These are phyloP conservation scores for Sugiyamaella qingdaonensis DNA, from an alignment of 805 yeast genomes.

Conservation along the genomic window DNA sequence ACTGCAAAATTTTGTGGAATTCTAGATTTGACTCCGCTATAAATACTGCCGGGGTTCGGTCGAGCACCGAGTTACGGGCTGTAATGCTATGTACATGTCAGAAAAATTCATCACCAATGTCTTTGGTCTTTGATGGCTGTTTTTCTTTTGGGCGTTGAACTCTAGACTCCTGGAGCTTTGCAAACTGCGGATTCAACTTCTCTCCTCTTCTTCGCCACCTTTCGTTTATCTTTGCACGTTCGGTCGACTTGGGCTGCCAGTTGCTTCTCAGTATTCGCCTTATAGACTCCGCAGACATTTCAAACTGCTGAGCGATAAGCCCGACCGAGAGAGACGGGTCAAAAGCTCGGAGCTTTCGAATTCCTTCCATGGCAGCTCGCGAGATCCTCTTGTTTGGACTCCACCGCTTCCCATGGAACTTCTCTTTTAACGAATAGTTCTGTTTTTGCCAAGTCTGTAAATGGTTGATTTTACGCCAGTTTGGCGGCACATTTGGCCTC, in stretches of 20 bases:
- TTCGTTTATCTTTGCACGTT: conserved; percentile 40
- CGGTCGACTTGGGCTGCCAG: conserved; percentile 67
- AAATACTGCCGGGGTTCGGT: no score
- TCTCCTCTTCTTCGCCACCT: conserved; percentile 53
- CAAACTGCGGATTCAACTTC: neutral
- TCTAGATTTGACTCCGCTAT: neutral
- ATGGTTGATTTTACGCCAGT: conserved; percentile 41
- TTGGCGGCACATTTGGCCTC: conserved; percentile 38
- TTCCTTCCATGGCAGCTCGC: conserved; percentile 62
- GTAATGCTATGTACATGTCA: conserved; percentile 1
- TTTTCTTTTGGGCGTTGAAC: neutral
- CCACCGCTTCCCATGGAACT: conserved; percentile 59
- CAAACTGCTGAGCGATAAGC: conserved; percentile 59
- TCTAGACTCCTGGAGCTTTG: neutral
- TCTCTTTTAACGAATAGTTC: conserved; percentile 56
- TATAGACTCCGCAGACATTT: conserved; percentile 76
- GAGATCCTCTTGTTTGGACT: conserved; percentile 63
- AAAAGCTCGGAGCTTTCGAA: conserved; percentile 49
- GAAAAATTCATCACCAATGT: conserved; percentile 12
- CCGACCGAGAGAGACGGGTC: conserved; percentile 58
- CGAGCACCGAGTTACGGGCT: neutral
- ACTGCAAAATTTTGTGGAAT: neutral
- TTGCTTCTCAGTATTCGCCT: conserved; percentile 71
- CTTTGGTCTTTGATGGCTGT: neutral
- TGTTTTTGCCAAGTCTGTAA: conserved; percentile 71